These are phyloP conservation scores for Chenopodium formosanum DNA, from an alignment of 148 eudicot genomes.

Conservation along the genomic window DNA sequence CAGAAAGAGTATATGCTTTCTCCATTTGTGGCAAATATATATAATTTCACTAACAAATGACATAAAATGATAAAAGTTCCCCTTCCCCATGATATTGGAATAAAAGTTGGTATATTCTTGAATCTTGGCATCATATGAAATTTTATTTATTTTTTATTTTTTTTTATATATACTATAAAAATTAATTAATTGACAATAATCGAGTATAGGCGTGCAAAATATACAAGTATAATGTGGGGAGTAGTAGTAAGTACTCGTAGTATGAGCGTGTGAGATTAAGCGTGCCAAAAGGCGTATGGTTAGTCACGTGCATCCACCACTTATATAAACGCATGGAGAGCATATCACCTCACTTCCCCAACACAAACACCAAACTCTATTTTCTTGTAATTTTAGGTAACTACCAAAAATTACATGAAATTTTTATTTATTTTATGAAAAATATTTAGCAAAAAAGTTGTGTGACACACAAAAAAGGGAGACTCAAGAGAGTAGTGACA, in stretches of 20 bases:
- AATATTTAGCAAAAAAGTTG: not conserved
- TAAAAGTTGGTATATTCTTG: conserved; percentile 3
- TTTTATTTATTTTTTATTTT: too few relatives aligned
- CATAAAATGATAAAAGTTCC: too few relatives aligned
- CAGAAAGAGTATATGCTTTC: too few relatives aligned
- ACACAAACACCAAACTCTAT: not conserved
- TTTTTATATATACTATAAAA: not conserved
- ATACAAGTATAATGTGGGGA: conserved; percentile 8
- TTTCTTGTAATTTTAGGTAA: not conserved
- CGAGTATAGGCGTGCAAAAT: conserved; percentile 44
- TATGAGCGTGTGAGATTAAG: conserved; percentile 29
- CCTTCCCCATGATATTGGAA: not conserved
- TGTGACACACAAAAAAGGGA: conserved; percentile 5
- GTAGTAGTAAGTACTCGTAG: not conserved
- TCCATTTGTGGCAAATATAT: too few relatives aligned
- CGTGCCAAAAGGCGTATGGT: conserved; percentile 35
- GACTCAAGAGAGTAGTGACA: conserved; percentile 6
- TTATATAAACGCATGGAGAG: conserved; percentile 27
- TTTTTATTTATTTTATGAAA: too few relatives aligned
- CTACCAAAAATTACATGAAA: not conserved
- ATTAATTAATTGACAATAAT: conserved; percentile 17
- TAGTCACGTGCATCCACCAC: conserved; percentile 30
- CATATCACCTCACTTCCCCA: not conserved
- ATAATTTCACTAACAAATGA: too few relatives aligned
- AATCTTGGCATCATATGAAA: conserved; percentile 1